A percentile compares a stretch with the other conserved stretches of the same genome.
Evolutionary conservation across 169 alveolate genomes (phyloP).

Genomic region (Plasmodium billcollinsi): DNA sequence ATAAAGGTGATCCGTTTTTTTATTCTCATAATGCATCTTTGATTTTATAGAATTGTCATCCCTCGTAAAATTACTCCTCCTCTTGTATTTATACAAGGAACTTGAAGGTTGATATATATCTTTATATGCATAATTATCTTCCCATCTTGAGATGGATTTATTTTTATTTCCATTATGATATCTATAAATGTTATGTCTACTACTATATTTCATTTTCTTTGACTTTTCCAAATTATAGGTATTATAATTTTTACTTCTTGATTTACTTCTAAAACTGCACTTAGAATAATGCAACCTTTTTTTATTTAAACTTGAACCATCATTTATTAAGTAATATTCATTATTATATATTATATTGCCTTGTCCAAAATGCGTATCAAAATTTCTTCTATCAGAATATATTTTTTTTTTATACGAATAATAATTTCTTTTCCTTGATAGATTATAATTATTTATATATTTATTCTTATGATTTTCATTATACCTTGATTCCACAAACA

Average conservation of each 20-base stretch:
- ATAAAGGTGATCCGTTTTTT: not conserved
- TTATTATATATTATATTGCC: constrained; percentile 66
- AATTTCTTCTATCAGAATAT: constrained; percentile 46
- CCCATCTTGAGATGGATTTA: constrained; percentile 1
- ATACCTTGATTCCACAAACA: constrained; percentile 40
- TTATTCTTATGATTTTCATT: constrained; percentile 45
- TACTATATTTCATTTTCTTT: constrained; percentile 18
- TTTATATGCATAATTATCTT: too few relatives aligned
- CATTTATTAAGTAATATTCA: constrained; percentile 64
- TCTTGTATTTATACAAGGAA: not conserved
- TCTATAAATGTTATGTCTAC: constrained; percentile 36
- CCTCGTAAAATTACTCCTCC: not conserved
- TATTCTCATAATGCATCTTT: not conserved
- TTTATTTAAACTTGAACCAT: constrained; percentile 40
- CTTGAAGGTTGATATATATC: too few relatives aligned
- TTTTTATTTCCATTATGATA: constrained; percentile 4
- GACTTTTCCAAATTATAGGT: constrained; percentile 1
- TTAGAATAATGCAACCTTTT: constrained; percentile 32
- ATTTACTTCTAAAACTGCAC: constrained; percentile 22
- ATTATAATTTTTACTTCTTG: constrained; percentile 30
- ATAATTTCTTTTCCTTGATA: constrained; percentile 44
- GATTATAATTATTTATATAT: constrained; percentile 24
- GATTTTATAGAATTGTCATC: constrained; percentile 23
- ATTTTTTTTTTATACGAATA: constrained; percentile 54
- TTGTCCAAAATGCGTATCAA: constrained; percentile 70